Evolutionary conservation across 2,329 filamentous ascomycete species (phyloP), one percentile per base, ranked within the genome.

Genomic region (Phaeosphaeriaceae sp.): DNA sequence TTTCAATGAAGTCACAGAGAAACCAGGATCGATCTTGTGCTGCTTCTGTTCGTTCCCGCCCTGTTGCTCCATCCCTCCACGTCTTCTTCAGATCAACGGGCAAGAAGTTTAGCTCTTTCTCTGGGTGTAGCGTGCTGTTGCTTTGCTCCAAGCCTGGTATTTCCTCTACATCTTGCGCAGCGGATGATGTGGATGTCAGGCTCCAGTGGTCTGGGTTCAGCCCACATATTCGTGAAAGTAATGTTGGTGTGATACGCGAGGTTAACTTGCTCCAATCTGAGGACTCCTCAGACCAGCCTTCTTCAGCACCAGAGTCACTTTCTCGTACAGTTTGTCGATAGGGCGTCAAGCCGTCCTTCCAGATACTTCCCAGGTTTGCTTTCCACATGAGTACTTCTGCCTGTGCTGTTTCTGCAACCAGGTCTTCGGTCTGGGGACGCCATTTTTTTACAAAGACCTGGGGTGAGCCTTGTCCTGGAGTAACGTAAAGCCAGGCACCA

Each of bases 21-120:
- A 82, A 82, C 85, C 85, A 87, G 2, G 81, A 83, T 21, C 82
- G 77, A 65, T 87, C 85, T 61, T 82, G 77, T 5, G 84, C 85
- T 26, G 81, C 83, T 55, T 86, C 81, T 9, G 84, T 87, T 23
- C 85, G 76, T 61, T 86, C 83, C 6, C 83, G 74, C 0, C 85
- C 85, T 7, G 85, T 81, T 8, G 84, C 84, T 1, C 82, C 83
- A 20, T 79, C 75, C 20, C 81, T 76, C 85, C 85, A 87, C 2
- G 85, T 87, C 59, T 77, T 77, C 66, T 83, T 85, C 34, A 87
- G 69, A 52, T 87, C 79, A 45, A 87, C 75, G 0, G 82, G 81
- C 3, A 87, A 66, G 51, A 87, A 81, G 1, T 70, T 70, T 13
- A 87, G 74, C 46, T 74, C 72, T 42, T 73, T 72, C 45, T 74